These are phyloP conservation scores for Verticillium klebahnii DNA, from an alignment of 2,329 filamentous ascomycete species.

Conservation along the genomic window DNA sequence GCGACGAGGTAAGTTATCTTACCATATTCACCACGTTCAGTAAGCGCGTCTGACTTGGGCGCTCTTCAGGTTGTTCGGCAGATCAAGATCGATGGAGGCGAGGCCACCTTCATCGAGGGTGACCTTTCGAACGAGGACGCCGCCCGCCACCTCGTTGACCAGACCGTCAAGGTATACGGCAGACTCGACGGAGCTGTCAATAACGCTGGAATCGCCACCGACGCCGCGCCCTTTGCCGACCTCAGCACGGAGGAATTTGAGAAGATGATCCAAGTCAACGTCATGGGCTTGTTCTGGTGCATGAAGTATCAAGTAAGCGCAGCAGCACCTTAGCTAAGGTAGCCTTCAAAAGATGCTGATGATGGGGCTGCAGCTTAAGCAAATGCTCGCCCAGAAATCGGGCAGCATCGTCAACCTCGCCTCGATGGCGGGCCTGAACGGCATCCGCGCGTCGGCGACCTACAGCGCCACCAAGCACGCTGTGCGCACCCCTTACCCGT, in stretches of 20 bases:
- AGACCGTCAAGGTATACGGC: slow-evolving; percentile 23
- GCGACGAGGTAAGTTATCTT: not conserved
- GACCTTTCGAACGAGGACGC: slow-evolving; percentile 20
- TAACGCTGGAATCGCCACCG: slow-evolving; percentile 31
- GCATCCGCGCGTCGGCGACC: slow-evolving; percentile 5
- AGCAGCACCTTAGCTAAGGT: slow-evolving; percentile 25
- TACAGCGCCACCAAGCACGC: slow-evolving; percentile 11
- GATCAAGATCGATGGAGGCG: not conserved
- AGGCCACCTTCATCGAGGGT: not conserved
- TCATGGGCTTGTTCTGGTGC: slow-evolving; percentile 37
- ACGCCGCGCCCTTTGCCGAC: slow-evolving; percentile 24
- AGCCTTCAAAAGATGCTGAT: slow-evolving; percentile 19
- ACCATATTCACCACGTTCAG: not conserved
- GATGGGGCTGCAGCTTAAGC: not conserved
- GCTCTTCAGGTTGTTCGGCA: not conserved
- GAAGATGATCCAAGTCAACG: slow-evolving; percentile 34
- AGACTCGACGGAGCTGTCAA: slow-evolving; percentile 36
- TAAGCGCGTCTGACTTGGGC: not conserved
- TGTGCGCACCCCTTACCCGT: not conserved
- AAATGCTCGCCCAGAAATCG: not conserved
- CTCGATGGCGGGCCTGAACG: slow-evolving; percentile 8
- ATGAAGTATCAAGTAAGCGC: slow-evolving; percentile 32
- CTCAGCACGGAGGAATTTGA: slow-evolving; percentile 32
- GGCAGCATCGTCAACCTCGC: slow-evolving; percentile 11
- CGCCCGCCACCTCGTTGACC: slow-evolving; percentile 19